Conservation (phyloP, 306 rosid species). For the Pueraria montana region DNA sequence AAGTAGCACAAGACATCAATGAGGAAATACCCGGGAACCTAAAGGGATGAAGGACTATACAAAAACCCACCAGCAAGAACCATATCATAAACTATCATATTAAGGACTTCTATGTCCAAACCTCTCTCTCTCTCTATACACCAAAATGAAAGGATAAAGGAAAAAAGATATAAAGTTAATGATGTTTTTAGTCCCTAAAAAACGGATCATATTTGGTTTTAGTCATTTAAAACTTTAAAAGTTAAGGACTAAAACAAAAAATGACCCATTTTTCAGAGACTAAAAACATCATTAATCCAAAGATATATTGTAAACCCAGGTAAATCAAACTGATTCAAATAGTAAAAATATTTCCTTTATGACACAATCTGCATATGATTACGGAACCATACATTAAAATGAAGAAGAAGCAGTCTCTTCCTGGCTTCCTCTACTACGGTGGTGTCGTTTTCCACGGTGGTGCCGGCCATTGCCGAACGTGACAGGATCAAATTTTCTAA, state of each 20-base stretch:
- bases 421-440: conserved; percentile 51
- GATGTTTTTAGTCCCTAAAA: background rate
- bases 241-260: background rate
- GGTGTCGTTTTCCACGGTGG: conserved; percentile 72
- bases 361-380: conserved; percentile 9
- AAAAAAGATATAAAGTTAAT: background rate
- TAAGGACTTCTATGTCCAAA: conserved; percentile 50
- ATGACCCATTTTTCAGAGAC: background rate
- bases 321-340: conserved; percentile 41
- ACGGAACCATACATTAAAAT: conserved; percentile 47
- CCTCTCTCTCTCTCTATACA: conserved; percentile 55
- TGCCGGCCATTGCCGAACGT: conserved; percentile 77
- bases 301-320: conserved; percentile 46
- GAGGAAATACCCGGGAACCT: conserved; percentile 50
- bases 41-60: conserved; percentile 63
- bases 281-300: background rate
- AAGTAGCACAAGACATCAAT: conserved; percentile 53
- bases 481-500: conserved; percentile 75
- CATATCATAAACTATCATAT: conserved; percentile 50
- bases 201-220: background rate
- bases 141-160: conserved; percentile 43
- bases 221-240: background rate
- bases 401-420: conserved; percentile 52
- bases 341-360: conserved; percentile 33
- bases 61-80: conserved; percentile 53